Base-by-base conservation (phyloP, 495 filamentous ascomycete species). In the Penicillium simplicissimum region DNA sequence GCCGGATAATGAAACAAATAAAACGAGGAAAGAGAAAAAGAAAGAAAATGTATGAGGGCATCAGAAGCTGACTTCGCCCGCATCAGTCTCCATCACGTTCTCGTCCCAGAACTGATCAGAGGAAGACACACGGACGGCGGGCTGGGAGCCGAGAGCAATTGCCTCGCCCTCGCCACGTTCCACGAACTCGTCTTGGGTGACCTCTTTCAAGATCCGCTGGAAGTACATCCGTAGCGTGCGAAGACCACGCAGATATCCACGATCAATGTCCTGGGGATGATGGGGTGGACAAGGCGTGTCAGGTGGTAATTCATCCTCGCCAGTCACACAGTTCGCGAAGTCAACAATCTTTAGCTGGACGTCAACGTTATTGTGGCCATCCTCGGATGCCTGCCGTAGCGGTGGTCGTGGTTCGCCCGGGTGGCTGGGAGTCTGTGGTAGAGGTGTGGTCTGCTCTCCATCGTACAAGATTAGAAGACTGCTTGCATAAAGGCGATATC, bases 261-360 rank as follows among this genome's bases (percentile, higher is more conserved):
- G 81, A 67, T 98, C 95, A 35, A 96, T 86, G 61, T 90, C 90
- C 49, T 87, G 75, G 4, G 89, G 91, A 72, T 93, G 82, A 55
- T 87, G 80, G 25, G 96, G 95, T 17, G 96, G 96, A 61, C 94
- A 97, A 33, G 85, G 80, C 33, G 85, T 84, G 56, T 83, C 78
- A 8, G 86, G 78, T 23, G 86, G 74, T 17, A 86, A 60, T 34
- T 80, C 74, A 67, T 97, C 92, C 55, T 93, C 91, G 4, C 90
- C 89, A 10, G 92, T 97, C 8, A 98, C 89, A 64, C 93, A 97
- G 70, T 98, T 98, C 28, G 95, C 95, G 79, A 98, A 98, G 72
- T 98, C 95, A 47, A 96, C 93, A 71, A 98, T 96, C 74, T 97
- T 97, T 70, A 98, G 83, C 67, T 96, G 89, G 60, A 98, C 77